phyloP scores from a whole-genome alignment of 345 rosid species.

The Garcia nutans region DNA sequence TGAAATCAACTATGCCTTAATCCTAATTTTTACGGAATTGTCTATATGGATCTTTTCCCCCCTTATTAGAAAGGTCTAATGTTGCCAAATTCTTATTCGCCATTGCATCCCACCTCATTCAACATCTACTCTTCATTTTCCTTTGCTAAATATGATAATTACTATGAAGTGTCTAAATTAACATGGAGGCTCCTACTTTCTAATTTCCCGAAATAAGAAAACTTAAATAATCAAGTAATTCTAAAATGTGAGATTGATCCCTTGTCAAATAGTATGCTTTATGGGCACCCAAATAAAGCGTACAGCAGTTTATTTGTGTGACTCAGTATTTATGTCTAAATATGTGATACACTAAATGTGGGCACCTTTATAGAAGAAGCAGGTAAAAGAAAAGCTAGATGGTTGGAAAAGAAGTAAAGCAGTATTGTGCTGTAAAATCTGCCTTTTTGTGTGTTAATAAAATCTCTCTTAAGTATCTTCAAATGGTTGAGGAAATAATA shows the following conservation, averaged over 20 bases:
- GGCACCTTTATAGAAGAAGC: background rate
- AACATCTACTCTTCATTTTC: background rate
- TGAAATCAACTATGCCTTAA: background rate
- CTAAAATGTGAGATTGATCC: background rate
- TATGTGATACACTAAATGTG: background rate
- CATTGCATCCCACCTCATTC: background rate
- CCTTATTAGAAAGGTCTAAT: background rate
- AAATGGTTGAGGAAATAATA: background rate
- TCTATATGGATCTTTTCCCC: background rate
- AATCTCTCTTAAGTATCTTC: background rate
- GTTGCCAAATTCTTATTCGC: background rate
- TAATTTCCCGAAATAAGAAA: background rate
- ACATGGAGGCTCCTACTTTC: background rate
- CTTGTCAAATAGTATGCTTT: background rate
- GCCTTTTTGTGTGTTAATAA: background rate
- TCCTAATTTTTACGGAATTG: background rate
- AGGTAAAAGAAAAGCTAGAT: background rate
- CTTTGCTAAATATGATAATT: background rate
- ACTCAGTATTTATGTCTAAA: background rate
- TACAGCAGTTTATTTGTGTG: background rate
- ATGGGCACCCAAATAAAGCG: background rate
- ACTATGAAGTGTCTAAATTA: background rate
- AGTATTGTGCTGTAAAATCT: background rate
- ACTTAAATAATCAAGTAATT: too few relatives aligned
- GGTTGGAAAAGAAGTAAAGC: background rate